A percentile compares a stretch with the other conserved stretches of the same genome.
phyloP scores from a whole-genome alignment of 176 grass and related monocot genomes.

The Metroxylon sagu region DNA sequence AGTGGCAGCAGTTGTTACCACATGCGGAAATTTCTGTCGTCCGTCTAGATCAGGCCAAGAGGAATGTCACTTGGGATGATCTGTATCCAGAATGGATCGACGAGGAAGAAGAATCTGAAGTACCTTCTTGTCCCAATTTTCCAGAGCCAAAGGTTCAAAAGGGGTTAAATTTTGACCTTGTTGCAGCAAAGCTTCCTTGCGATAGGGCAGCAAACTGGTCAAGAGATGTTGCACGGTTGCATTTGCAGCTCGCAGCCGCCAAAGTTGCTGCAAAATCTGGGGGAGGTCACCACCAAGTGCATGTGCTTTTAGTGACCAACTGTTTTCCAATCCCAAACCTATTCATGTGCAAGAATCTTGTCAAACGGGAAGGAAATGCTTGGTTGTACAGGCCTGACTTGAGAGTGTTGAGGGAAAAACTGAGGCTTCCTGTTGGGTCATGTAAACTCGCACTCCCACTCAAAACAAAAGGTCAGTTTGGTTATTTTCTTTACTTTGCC shows the following conservation, averaged over 20 bases:
- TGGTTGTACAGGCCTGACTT: constrained; percentile 9
- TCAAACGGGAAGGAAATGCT: not conserved
- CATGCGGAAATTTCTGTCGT: not conserved
- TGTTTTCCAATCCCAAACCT: too few relatives aligned
- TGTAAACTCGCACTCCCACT: constrained; percentile 5
- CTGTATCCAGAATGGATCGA: constrained; percentile 13
- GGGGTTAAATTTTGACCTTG: not conserved
- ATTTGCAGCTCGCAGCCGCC: constrained; percentile 10
- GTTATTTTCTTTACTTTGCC: not conserved
- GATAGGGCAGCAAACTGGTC: not conserved
- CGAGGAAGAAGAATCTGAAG: constrained; percentile 16
- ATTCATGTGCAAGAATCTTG: too few relatives aligned
- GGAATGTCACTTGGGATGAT: not conserved
- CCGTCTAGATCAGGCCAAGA: not conserved
- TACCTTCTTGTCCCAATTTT: constrained; percentile 6
- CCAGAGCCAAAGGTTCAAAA: not conserved
- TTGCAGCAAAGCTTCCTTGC: constrained; percentile 10
- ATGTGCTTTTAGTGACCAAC: too few relatives aligned
- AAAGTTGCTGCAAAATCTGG: not conserved
- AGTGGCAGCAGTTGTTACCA: constrained; percentile 2
- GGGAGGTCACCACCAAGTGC: not conserved
- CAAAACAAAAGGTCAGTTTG: constrained; percentile 1
- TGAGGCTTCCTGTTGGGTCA: constrained; percentile 7
- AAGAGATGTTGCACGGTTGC: constrained; percentile 9
- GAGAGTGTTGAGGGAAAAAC: not conserved